phyloP scores from a whole-genome alignment of 2,329 filamentous ascomycete species.

The Beauveria varroae region DNA sequence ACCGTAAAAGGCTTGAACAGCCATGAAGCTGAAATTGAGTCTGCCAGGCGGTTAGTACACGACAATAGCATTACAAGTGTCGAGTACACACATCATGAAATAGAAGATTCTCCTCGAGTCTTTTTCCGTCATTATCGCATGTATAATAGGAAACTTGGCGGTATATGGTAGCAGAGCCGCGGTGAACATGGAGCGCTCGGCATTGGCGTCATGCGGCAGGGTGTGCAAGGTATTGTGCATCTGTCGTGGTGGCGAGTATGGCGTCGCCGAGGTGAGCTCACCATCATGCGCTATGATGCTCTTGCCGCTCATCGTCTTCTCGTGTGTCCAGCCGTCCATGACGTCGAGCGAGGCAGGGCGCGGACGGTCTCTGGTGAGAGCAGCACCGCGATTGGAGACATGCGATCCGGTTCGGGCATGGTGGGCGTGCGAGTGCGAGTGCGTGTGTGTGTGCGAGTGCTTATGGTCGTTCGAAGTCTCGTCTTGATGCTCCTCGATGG shows the following conservation, averaged over 20 bases:
- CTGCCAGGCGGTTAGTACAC: conserved; percentile 35
- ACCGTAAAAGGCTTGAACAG: conserved; percentile 88
- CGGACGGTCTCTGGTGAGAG: conserved; percentile 23
- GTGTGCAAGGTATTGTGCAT: conserved; percentile 14
- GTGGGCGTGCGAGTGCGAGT: conserved; percentile 16
- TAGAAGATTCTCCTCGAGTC: conserved; percentile 95
- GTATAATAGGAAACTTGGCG: conserved; percentile 66
- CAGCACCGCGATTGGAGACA: conserved; percentile 22
- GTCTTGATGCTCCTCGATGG: conserved; percentile 24
- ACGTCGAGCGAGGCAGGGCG: conserved; percentile 26
- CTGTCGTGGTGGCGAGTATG: conserved; percentile 20
- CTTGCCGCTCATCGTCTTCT: conserved; percentile 33
- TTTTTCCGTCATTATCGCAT: conserved; percentile 81
- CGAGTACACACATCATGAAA: conserved; percentile 67
- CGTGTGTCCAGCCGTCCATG: conserved; percentile 33
- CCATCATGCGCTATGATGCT: conserved; percentile 28
- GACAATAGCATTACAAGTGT: conserved; percentile 7
- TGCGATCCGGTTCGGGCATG: conserved; percentile 25
- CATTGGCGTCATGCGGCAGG: conserved; percentile 29
- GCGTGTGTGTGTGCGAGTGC: conserved; percentile 18
- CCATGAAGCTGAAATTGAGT: conserved; percentile 92
- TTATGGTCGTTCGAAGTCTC: conserved; percentile 22
- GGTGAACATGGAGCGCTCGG: conserved; percentile 61
- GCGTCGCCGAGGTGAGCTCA: conserved; percentile 20
- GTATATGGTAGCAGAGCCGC: conserved; percentile 62